phyloP scores from a whole-genome alignment of 306 rosid species.

The Glycine soja region DNA sequence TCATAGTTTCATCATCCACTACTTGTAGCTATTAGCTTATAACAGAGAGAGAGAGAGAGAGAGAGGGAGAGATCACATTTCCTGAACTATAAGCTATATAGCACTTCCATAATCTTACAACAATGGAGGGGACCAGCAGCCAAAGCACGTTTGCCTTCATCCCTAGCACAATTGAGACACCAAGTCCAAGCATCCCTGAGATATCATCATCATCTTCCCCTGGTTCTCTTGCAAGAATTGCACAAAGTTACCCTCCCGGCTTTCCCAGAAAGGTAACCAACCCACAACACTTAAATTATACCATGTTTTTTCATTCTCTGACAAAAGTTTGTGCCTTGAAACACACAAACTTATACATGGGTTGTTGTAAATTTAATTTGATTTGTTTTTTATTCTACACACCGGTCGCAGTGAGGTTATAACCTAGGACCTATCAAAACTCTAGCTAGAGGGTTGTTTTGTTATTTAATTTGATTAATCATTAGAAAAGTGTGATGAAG shows the following conservation, averaged over 20 bases:
- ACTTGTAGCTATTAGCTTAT: background rate
- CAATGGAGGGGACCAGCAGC: constrained; percentile 38
- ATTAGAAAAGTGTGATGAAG: no score
- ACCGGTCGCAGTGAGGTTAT: no score
- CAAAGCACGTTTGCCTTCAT: constrained; percentile 21
- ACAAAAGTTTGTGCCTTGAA: no score
- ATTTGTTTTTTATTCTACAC: no score
- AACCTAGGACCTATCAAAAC: no score
- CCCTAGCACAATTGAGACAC: constrained; percentile 27
- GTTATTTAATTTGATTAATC: no score
- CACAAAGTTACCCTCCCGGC: constrained; percentile 57
- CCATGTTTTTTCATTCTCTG: no score
- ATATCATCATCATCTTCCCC: background rate
- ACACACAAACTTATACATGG: no score
- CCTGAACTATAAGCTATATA: background rate
- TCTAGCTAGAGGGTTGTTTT: no score
- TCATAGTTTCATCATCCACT: background rate
- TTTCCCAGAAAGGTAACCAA: constrained; percentile 60
- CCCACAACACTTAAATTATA: background rate
- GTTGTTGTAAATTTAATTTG: no score
- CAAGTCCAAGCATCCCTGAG: constrained; percentile 34
- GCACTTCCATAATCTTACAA: background rate
- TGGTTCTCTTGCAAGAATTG: constrained; percentile 28
- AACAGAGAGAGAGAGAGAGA: no score
- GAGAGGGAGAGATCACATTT: background rate